Base-by-base conservation (phyloP, 208 protist species). In the Acanthamoeba triangularis region DNA sequence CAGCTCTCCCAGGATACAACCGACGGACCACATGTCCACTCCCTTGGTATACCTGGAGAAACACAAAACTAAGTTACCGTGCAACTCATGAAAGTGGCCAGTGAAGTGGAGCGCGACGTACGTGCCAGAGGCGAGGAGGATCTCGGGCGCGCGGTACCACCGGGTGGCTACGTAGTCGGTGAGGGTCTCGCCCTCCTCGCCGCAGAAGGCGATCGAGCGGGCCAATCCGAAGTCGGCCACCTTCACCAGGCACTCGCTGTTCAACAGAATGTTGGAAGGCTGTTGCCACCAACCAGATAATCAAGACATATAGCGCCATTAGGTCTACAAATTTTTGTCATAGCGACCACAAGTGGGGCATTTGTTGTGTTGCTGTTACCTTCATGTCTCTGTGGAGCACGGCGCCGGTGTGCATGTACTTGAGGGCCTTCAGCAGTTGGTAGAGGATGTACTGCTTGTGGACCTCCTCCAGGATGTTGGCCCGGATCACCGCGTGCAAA, bases 101-200 rank as follows among this genome's bases (percentile, higher is more conserved):
- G 18, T 1, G 63, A 4, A 44, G 14, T 28, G 44, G 13, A 99
- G 98, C 0, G 98, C 98, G 11, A 98, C 98, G 98, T 99, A 99
- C 91, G 99, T 98, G 35, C 98, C 98, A 49, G 98, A 98, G 10
- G 99, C 99, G 3, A 99, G 97, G 13, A 99, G 98, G 74, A 99
- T 99, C 95, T 99, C 99, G 14, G 99, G 99, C 4, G 99, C 98
- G 47, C 99, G 98, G 96, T 99, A 99, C 99, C 99, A 99, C n/a
- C 99, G 97, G 28, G 99, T 99, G 96, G 99, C 99, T 33, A 93
- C 94, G 56, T 95, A 23, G 97, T 97, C 7, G 99, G 99, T 91
- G n/a, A 95, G 10, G 20, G 93, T 92, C 61, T 97, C 95, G 11
- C 80, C 97, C 85, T 99, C 98, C 82, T 99, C 98, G n/a, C 98